Base-by-base conservation (phyloP, 1,139 yeast genomes). In the Hyphopichia buzzinii region DNA sequence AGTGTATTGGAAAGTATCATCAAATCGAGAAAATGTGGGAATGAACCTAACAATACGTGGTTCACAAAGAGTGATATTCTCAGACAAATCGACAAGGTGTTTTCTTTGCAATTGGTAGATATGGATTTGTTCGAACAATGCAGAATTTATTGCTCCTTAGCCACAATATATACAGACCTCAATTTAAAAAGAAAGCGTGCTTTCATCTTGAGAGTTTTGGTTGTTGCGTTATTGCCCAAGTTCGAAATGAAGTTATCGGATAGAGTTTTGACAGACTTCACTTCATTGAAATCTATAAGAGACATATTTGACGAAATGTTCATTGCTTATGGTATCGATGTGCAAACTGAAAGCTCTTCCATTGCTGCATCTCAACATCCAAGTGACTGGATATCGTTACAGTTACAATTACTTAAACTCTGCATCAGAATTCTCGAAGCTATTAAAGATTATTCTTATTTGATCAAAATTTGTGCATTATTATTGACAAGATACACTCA, bases 121-220 rank as follows among this genome's bases (percentile, higher is more conserved):
- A 63, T 83, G 64, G 65, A 69, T 17, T 46, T 74, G 2, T 45
- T 62, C n/a, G 76, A 79, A 15, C 87, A 80, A 52, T 69, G 81
- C 39, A 59, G 77, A 33, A 72, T 89, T 0, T 84, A 82, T 54
- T 71, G 83, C 14, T 74, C 84, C 0, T 60, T 90, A 42, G 86
- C 95, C 0, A 58, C 79, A 4, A 62, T 85, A 2, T 88, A 84
- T 54, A 68, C 78, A 3, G 75, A 74, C 28, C 66, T 89, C 37
- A 80, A 81, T 0, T 70, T 84, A 52, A 44, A 55, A 8, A 67
- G 97, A 44, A 89, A 89, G 47, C 71, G 81, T 42, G 80, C 88
- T 0, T 80, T 90, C 44, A 72, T 85, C 23, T 57, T 88, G 8
- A 70, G 92, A 29, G 76, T 81, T 8, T 58, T 86, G 25, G 55